A percentile compares a stretch with the other conserved stretches of the same genome.
Evolutionary conservation across 345 rosid genomes (phyloP).

Genomic region (Aquilaria sinensis): DNA sequence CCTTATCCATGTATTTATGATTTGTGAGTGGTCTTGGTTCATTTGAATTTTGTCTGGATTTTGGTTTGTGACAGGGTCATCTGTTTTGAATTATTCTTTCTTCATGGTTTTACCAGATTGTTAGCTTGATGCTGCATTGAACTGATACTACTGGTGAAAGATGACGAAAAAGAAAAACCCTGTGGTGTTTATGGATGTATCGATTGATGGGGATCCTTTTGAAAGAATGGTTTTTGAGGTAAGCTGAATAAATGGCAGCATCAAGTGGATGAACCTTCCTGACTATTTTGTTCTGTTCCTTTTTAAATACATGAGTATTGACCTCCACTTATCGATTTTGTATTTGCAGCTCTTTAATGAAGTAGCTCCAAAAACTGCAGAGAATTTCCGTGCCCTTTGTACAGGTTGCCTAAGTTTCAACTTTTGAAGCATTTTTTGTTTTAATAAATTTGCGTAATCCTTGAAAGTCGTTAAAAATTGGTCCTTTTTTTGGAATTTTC

Average conservation of each 20-base stretch:
- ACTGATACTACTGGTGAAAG: slow-evolving; percentile 13
- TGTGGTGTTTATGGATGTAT: slow-evolving; percentile 78
- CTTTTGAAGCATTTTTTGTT: neutral
- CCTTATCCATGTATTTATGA: too few relatives aligned
- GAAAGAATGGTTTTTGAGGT: slow-evolving; percentile 98
- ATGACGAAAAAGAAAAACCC: slow-evolving; percentile 81
- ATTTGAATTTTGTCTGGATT: too few relatives aligned
- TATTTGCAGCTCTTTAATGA: slow-evolving; percentile 73
- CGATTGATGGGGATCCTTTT: slow-evolving; percentile 86
- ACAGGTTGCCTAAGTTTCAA: slow-evolving; percentile 43
- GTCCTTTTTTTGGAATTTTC: neutral
- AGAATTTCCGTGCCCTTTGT: slow-evolving; percentile 92
- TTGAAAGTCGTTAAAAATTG: too few relatives aligned
- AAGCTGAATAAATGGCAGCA: neutral
- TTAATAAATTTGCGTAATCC: neutral
- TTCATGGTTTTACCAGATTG: slow-evolving; percentile 7
- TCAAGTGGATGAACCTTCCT: neutral
- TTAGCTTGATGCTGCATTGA: slow-evolving; percentile 23
- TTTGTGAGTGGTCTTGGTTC: too few relatives aligned
- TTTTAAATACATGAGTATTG: slow-evolving; percentile 3
- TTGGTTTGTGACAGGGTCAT: neutral
- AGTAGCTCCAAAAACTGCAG: slow-evolving; percentile 78
- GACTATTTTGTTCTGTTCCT: neutral
- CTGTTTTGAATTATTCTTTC: neutral
- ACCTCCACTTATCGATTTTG: slow-evolving; percentile 6